A percentile compares a stretch with the other conserved stretches of the same genome.
phyloP scores from a whole-genome alignment of 2,329 filamentous ascomycete species.

The Colletotrichum costaricense region DNA sequence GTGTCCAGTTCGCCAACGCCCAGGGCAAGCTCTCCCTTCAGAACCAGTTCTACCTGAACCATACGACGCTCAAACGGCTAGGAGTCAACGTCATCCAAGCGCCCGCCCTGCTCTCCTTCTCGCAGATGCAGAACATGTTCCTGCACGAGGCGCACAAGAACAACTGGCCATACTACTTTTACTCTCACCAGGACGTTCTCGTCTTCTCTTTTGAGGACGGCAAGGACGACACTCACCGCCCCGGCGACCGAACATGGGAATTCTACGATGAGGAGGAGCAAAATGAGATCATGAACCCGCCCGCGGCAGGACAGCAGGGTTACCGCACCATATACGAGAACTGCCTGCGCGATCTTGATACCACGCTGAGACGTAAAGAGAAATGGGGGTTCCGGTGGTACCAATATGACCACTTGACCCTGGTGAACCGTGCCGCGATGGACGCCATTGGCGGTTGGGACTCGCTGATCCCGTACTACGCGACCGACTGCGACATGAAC shows the following conservation, averaged over 20 bases:
- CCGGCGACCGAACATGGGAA: constrained; percentile 35
- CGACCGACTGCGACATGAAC: constrained; percentile 68
- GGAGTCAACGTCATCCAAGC: constrained; percentile 63
- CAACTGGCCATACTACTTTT: constrained; percentile 63
- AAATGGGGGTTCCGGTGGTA: constrained; percentile 67
- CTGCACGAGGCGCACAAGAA: constrained; percentile 56
- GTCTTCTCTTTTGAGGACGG: constrained; percentile 52
- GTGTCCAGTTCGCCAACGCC: constrained; percentile 64
- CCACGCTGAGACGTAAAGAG: constrained; percentile 44
- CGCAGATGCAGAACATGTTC: constrained; percentile 67
- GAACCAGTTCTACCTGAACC: constrained; percentile 68
- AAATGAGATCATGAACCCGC: constrained; percentile 28
- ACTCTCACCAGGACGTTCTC: constrained; percentile 67
- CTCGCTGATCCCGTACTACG: constrained; percentile 67
- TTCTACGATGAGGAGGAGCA: constrained; percentile 36
- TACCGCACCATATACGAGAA: constrained; percentile 56
- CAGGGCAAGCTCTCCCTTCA: constrained; percentile 59
- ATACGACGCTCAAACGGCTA: constrained; percentile 59
- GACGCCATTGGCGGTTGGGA: constrained; percentile 67
- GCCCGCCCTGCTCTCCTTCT: constrained; percentile 63
- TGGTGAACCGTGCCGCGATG: constrained; percentile 65
- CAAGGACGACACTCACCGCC: constrained; percentile 34
- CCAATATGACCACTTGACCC: constrained; percentile 67
- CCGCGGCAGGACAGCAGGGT: constrained; percentile 45
- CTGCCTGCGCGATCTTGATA: constrained; percentile 48